These are phyloP conservation scores for Aurantiochytrium sp. DNA, from an alignment of 108 stramenopile genomes.

Conservation along the genomic window DNA sequence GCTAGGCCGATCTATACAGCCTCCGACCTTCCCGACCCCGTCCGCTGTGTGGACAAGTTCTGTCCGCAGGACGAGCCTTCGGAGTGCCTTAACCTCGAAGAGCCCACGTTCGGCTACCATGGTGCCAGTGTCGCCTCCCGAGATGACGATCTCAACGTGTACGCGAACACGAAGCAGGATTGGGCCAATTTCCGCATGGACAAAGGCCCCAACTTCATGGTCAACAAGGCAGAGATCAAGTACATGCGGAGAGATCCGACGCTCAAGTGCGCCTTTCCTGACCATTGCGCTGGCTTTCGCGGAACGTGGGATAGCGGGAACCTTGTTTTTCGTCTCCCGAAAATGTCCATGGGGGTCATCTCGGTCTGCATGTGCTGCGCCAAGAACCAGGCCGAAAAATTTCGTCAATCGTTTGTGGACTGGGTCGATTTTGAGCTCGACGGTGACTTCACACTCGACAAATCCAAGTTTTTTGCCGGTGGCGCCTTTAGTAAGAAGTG, in stretches of 20 bases:
- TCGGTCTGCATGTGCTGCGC: conserved; percentile 49
- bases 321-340: conserved; percentile 47
- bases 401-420: neutral
- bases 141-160: conserved; percentile 34
- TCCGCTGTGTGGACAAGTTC: conserved; percentile 45
- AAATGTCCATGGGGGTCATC: conserved; percentile 48
- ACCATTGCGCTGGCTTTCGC: conserved; percentile 51
- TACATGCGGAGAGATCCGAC: conserved; percentile 44
- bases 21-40: conserved; percentile 39
- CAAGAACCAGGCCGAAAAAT: conserved; percentile 16
- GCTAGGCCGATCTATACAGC: conserved; percentile 41
- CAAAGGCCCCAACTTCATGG: conserved; percentile 46
- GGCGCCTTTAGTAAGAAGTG: neutral
- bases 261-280: conserved; percentile 45
- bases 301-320: conserved; percentile 34
- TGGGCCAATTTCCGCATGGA: conserved; percentile 48
- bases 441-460: neutral
- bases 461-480: neutral
- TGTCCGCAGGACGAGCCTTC: conserved; percentile 49
- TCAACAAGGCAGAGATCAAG: conserved; percentile 49
- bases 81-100: conserved; percentile 54
- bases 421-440: neutral
- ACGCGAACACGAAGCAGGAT: conserved; percentile 14
- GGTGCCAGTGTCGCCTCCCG: neutral
- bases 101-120: conserved; percentile 47